Evolutionary conservation across 768 basidiomycete genomes (phyloP), one percentile per base, ranked within the genome.

Genomic region (Macrolepiota dolichaula): DNA sequence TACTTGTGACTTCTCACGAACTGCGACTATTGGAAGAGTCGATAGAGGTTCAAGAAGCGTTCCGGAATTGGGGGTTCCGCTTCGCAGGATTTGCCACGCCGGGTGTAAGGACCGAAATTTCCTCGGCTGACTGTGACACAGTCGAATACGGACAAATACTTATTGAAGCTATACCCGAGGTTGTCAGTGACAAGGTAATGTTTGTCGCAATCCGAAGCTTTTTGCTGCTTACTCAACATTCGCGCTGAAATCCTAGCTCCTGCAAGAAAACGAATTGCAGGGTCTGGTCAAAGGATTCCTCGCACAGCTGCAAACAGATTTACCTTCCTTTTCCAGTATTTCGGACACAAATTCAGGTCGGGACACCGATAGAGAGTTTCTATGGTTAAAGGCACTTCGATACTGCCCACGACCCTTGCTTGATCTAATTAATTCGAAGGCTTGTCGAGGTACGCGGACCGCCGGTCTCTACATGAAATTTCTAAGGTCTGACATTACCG

Each of bases 371-470:
- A 51, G 56, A 55, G 73, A 75, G 52, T 73, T 76, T 60, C 54
- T 68, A 68, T 93, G 93, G 94, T 73, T 90, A 67, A 84, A 81
- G 68, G 87, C 85, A 49, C 71, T 96, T 42, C 84, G 91, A 25
- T 86, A 84, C 80, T 95, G 92, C 71, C 97, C 97, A n/a, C 80
- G 79, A 54, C 85, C 83, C 57, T 78, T 98, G 55, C 72, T 95
- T 13, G 92, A 95, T 37, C 74, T 99, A 64, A 79, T 94, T 66
- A 96, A 98, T 72, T 97, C 95, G 10, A 96, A 94, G 74, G 97
- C 97, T 24, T 99, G 97, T 69, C 81, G 97, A 77, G 96, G 96
- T 89, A 69, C 65, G 81, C 71, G 6, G 25, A 19, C 47, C 56
- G 35, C 50, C 37, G 35, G 12, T 55, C n/a, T 68, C 54, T 38